A percentile compares a stretch with the other conserved stretches of the same genome.
Evolutionary conservation across 2,329 filamentous ascomycete genomes (phyloP).

Genomic region (Scedosporium apiospermum): DNA sequence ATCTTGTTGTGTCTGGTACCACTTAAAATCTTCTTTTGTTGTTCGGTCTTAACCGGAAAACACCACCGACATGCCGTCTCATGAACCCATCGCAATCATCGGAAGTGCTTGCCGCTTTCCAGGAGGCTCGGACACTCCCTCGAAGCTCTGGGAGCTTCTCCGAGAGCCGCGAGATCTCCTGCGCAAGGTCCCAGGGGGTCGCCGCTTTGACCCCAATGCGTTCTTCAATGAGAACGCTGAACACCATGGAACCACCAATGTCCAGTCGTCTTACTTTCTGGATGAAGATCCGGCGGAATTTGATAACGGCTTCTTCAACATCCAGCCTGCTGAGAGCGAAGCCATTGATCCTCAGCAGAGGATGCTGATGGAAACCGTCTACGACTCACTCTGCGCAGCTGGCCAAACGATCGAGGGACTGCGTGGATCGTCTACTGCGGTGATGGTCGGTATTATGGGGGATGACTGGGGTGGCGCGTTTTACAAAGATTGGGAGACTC

Average conservation of each 20-base stretch:
- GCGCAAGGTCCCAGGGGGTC: constrained; percentile 29
- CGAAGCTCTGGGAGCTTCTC: constrained; percentile 32
- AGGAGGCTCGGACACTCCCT: constrained; percentile 28
- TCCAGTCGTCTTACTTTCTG: constrained; percentile 14
- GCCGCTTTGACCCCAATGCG: constrained; percentile 31
- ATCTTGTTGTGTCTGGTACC: too few species aligned
- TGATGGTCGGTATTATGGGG: constrained; percentile 17
- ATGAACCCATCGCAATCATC: constrained; percentile 14
- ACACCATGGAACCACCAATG: constrained; percentile 5
- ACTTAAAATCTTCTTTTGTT: too few species aligned
- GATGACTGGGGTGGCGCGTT: constrained; percentile 14
- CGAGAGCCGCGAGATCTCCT: constrained; percentile 21
- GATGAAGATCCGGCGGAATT: constrained; percentile 15
- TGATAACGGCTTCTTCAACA: constrained; percentile 17
- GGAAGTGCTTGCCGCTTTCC: constrained; percentile 38
- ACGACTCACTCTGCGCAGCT: constrained; percentile 19
- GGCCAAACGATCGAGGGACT: constrained; percentile 19
- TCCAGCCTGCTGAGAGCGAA: constrained; percentile 13
- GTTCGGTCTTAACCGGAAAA: too few species aligned
- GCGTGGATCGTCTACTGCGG: constrained; percentile 16
- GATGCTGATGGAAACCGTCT: constrained; percentile 16
- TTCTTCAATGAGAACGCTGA: constrained; percentile 22
- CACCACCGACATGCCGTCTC: too few species aligned
- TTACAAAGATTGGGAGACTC: constrained; percentile 17
- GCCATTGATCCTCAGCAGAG: constrained; percentile 20